Percentiles rank a stretch among this genome's conserved stretches.
Conservation (phyloP, 2,329 filamentous ascomycete species). For the Cladosporium sp. region DNA sequence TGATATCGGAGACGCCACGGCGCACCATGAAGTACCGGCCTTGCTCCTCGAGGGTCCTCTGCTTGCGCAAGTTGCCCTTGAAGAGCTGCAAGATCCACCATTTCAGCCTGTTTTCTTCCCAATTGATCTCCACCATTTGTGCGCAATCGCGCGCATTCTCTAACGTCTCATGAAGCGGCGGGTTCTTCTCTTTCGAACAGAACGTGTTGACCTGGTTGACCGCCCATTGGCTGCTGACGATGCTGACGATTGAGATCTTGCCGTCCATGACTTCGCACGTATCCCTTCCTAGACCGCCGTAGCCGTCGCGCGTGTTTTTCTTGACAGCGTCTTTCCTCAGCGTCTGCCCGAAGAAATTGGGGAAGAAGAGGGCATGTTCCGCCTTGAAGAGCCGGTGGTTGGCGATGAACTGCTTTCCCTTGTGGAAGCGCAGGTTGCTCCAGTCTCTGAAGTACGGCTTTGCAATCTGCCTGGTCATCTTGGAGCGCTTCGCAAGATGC, state of each 20-base stretch:
- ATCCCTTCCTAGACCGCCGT: conserved; percentile 46
- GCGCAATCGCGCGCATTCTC: conserved; percentile 48
- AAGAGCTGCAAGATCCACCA: conserved; percentile 55
- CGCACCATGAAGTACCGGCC: conserved; percentile 57
- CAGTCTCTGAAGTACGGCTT: conserved; percentile 97
- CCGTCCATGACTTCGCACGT: conserved; percentile 73
- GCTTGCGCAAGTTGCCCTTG: conserved; percentile 46
- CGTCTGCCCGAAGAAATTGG: conserved; percentile 81
- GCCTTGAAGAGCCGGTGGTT: conserved; percentile 79
- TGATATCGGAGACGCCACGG: conserved; percentile 51
- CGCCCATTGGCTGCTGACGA: conserved; percentile 84
- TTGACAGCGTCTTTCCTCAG: conserved; percentile 66
- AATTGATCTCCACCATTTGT: conserved; percentile 82
- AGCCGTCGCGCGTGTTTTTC: conserved; percentile 49
- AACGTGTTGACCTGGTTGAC: conserved; percentile 75
- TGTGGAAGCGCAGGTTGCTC: conserved; percentile 73
- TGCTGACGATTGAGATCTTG: conserved; percentile 66
- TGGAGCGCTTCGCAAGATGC: conserved; percentile 70
- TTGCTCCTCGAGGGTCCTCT: conserved; percentile 49
- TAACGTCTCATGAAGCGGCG: conserved; percentile 63
- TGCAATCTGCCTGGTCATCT: conserved; percentile 71
- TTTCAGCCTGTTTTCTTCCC: conserved; percentile 74
- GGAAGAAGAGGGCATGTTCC: conserved; percentile 84
- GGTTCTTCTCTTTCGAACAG: conserved; percentile 61
- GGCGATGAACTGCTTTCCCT: conserved; percentile 88